A percentile compares a stretch with the other conserved stretches of the same genome.
Conservation (phyloP, 2,329 filamentous ascomycete species). For the Neonectria sp. region DNA sequence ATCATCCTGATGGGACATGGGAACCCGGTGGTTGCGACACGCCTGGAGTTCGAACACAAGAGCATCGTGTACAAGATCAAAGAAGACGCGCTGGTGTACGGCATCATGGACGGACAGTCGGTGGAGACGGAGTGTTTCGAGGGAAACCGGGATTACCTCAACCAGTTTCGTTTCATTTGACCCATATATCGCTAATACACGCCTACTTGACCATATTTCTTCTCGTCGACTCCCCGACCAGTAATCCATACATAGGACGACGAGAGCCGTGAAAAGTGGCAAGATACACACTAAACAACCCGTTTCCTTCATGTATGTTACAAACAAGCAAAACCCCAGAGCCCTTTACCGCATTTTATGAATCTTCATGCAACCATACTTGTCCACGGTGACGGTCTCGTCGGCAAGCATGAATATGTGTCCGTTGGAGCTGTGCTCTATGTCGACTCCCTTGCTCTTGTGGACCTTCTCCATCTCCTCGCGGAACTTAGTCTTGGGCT, state of each 20-base stretch:
- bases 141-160: background rate
- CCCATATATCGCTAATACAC: background rate
- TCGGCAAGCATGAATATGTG: constrained; percentile 20
- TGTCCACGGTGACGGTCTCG: constrained; percentile 32
- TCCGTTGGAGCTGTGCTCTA: constrained; percentile 34
- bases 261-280: background rate
- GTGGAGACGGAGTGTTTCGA: background rate
- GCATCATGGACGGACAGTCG: too few species aligned
- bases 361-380: constrained; percentile 41
- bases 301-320: background rate
- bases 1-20: too few species aligned
- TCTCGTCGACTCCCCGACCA: background rate
- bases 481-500: constrained; percentile 66
- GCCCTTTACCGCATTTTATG: constrained; percentile 2
- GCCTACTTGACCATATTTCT: background rate
- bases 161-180: background rate
- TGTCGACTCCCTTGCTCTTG: constrained; percentile 45
- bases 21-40: too few species aligned
- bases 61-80: too few species aligned
- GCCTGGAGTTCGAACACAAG: too few species aligned
- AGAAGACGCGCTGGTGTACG: too few species aligned
- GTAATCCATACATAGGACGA: background rate
- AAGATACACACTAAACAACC: background rate
- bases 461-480: constrained; percentile 64
- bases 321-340: background rate